phyloP scores from a whole-genome alignment of 345 rosid genomes.

The Mangifera indica region DNA sequence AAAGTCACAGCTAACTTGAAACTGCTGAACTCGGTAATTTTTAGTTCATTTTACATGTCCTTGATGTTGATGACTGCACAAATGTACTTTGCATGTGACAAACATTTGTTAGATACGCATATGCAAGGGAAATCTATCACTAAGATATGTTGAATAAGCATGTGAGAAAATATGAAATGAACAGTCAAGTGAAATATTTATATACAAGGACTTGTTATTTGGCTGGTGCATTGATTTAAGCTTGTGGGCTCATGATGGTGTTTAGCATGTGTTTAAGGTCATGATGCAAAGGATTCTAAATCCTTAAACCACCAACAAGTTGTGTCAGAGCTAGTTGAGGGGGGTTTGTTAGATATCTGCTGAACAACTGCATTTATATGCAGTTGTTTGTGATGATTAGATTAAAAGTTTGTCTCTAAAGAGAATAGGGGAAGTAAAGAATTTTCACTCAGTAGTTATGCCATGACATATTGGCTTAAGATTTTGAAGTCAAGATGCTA shows the following conservation, averaged over 20 bases:
- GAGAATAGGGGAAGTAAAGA: not conserved
- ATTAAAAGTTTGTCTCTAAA: not conserved
- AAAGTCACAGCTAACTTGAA: conserved; percentile 62
- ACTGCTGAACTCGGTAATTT: conserved; percentile 62
- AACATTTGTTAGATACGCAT: not conserved
- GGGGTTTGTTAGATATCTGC: no score
- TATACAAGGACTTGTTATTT: not conserved
- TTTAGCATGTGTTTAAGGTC: not conserved
- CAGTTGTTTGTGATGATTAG: not conserved
- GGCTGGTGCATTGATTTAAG: conserved; percentile 9
- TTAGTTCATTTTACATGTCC: not conserved
- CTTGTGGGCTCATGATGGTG: not conserved
- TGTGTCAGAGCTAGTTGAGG: not conserved
- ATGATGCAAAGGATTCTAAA: not conserved
- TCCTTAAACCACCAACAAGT: not conserved
- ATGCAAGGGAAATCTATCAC: conserved; percentile 5
- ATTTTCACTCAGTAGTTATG: not conserved
- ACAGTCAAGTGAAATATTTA: no score
- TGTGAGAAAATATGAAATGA: not conserved
- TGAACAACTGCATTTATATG: not conserved
- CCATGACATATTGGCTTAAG: not conserved
- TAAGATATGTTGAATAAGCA: not conserved
- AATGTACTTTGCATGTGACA: conserved; percentile 7
- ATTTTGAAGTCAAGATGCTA: not conserved
- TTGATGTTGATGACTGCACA: not conserved